phyloP scores from a whole-genome alignment of 306 rosid species.

The Neltuma alba region DNA sequence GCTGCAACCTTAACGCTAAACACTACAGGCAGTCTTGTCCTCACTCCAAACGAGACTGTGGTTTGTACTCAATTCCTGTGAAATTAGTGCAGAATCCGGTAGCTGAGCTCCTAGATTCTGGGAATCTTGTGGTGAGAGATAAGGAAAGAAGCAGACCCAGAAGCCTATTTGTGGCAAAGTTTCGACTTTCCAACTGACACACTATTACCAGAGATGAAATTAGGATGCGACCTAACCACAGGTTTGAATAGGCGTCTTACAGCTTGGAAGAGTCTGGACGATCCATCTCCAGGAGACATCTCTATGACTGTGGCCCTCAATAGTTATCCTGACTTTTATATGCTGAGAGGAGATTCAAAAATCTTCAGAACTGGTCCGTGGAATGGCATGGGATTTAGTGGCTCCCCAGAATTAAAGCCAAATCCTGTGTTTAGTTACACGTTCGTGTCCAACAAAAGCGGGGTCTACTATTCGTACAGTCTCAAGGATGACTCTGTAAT shows the following conservation, averaged over 20 bases:
- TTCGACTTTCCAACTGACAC: slow-evolving; percentile 32
- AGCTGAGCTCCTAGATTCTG: slow-evolving; percentile 46
- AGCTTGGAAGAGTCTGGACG: slow-evolving; percentile 35
- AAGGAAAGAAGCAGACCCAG: slow-evolving; percentile 27
- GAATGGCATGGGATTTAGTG: slow-evolving; percentile 38
- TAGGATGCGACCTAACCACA: slow-evolving; percentile 23
- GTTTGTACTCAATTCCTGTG: slow-evolving; percentile 35
- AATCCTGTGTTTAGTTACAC: slow-evolving; percentile 10
- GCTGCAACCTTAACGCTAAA: slow-evolving; percentile 36
- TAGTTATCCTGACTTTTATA: slow-evolving; percentile 34
- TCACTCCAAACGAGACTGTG: slow-evolving; percentile 31
- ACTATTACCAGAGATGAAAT: slow-evolving; percentile 35
- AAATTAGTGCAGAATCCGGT: slow-evolving; percentile 30
- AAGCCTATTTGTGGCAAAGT: slow-evolving; percentile 40
- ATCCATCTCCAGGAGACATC: slow-evolving; percentile 35
- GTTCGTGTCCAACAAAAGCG: slow-evolving; percentile 29
- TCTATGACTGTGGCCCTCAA: not conserved
- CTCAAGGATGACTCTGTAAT: slow-evolving; percentile 3
- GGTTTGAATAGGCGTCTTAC: slow-evolving; percentile 26
- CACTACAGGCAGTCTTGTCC: slow-evolving; percentile 33
- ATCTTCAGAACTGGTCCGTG: slow-evolving; percentile 34
- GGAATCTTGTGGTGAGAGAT: slow-evolving; percentile 51
- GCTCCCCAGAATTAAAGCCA: not conserved
- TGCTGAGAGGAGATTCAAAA: not conserved
- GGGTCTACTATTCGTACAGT: slow-evolving; percentile 23